phyloP scores from a whole-genome alignment of 768 basidiomycete species.

The Boletus pseudo-olivaceus region DNA sequence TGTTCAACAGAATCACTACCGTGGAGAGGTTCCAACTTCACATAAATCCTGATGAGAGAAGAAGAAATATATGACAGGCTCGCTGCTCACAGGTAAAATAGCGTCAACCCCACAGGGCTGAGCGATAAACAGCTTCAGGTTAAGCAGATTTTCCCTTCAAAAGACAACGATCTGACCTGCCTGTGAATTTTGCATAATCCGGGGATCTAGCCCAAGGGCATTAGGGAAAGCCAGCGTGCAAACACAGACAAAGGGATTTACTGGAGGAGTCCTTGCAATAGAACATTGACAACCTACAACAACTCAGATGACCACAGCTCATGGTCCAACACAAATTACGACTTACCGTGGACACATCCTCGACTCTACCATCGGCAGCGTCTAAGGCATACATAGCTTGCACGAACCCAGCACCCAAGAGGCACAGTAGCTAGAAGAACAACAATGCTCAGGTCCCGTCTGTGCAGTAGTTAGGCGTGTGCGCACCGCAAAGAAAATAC shows the following conservation, averaged over 20 bases:
- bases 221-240: neutral
- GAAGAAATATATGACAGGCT: neutral
- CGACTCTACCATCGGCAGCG: constrained; percentile 78
- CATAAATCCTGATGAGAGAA: neutral
- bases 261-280: constrained; percentile 83
- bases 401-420: constrained; percentile 79
- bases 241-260: constrained; percentile 27
- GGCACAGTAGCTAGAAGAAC: constrained; percentile 60
- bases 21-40: constrained; percentile 79
- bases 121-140: neutral
- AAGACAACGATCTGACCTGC: constrained; percentile 36
- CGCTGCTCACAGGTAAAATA: constrained; percentile 75
- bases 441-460: neutral
- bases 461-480: neutral
- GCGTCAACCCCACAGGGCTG: constrained; percentile 55
- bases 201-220: constrained; percentile 47
- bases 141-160: neutral
- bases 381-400: constrained; percentile 90
- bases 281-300: constrained; percentile 58
- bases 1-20: constrained; percentile 82
- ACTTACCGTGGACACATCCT: constrained; percentile 48
- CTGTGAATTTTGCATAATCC: constrained; percentile 55
- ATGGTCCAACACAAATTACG: constrained; percentile 5
- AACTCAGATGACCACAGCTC: neutral
- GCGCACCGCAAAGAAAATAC: constrained; percentile 84